Percentiles rank a stretch among this genome's conserved stretches.
phyloP scores from a whole-genome alignment of 306 rosid species.

The Malus sylvestris region DNA sequence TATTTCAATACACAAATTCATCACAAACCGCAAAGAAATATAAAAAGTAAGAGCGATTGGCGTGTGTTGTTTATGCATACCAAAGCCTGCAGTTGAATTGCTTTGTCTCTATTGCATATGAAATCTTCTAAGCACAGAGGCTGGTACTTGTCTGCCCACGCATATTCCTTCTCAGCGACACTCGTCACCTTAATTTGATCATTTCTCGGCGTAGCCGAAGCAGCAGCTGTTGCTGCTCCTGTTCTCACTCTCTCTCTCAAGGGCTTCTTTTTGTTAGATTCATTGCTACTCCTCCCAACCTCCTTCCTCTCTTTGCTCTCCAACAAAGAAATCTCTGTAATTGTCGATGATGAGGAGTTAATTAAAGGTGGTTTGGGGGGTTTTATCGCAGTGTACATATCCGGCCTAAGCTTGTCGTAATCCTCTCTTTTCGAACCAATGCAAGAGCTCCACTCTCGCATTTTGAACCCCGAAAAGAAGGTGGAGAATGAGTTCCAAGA shows the following conservation, averaged over 20 bases:
- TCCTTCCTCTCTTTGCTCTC: neutral
- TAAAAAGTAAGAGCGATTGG: neutral
- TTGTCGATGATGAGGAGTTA: neutral
- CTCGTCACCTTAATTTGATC: neutral
- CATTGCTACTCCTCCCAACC: neutral
- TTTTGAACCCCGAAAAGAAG: conserved; percentile 4
- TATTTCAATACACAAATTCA: neutral
- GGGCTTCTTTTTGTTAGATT: conserved; percentile 39
- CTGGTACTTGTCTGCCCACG: conserved; percentile 60
- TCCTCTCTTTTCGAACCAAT: neutral
- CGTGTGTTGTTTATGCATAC: conserved; percentile 11
- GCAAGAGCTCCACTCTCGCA: conserved; percentile 17
- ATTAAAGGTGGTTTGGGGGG: neutral
- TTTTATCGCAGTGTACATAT: neutral
- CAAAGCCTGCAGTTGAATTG: conserved; percentile 38
- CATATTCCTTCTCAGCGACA: conserved; percentile 14
- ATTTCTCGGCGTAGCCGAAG: neutral
- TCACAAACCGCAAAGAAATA: neutral
- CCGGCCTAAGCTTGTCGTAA: neutral
- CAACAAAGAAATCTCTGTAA: neutral
- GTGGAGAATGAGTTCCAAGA: conserved; percentile 12
- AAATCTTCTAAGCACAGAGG: conserved; percentile 53
- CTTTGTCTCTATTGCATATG: conserved; percentile 58
- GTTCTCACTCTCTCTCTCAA: conserved; percentile 40
- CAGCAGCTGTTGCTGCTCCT: neutral